Evolutionary conservation across 75 land plant genomes (phyloP), one percentile per base, ranked within the genome.

Genomic region (Picea glauca): DNA sequence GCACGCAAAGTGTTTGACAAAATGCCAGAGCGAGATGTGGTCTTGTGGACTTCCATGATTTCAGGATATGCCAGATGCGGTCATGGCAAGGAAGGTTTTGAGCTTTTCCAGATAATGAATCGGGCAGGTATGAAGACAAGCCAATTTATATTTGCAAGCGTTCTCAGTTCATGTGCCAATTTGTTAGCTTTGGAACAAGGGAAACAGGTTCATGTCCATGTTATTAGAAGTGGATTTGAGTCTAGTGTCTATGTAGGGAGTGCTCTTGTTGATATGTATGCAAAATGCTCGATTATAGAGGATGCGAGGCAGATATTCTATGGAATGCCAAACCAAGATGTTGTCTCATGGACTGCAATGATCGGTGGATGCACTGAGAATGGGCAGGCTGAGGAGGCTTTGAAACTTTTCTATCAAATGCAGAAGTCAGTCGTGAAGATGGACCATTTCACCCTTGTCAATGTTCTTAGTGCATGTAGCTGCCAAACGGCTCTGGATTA

Each of bases 261-360:
- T 62, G 88, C 92, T 5, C 81, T 92, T 40, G 72, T 90, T 18
- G 92, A 86, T 75, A 90, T 92, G 94, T 92, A 92, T 81, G 83
- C 88, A 0, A 92, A 92, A 79, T 89, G 91, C 74, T 87, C 87
- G 14, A 75, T 80, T 60, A 75, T 91, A 23, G 75, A 61, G 15
- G 80, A 83, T 59, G 87, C 91, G 9, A 26, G 77, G 3, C 81
- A 76, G 62, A 87, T 86, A 1, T 89, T 91, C 67, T 12, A 58
- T 13, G 76, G 58, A 43, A 80, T 91, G 13, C 33, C 62, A 15
- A 60, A 74, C 13, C 92, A 84, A 35, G 76, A 89, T 26, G 74
- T 85, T 17, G 66, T 91, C 1, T 40, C 87, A 2, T 91, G 82
- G 58, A 89, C 87, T 15, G 76, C 86, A 12, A 87, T 91, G 78